phyloP scores from a whole-genome alignment of 768 basidiomycete species.

The Coprinopsis marcescibilis region DNA sequence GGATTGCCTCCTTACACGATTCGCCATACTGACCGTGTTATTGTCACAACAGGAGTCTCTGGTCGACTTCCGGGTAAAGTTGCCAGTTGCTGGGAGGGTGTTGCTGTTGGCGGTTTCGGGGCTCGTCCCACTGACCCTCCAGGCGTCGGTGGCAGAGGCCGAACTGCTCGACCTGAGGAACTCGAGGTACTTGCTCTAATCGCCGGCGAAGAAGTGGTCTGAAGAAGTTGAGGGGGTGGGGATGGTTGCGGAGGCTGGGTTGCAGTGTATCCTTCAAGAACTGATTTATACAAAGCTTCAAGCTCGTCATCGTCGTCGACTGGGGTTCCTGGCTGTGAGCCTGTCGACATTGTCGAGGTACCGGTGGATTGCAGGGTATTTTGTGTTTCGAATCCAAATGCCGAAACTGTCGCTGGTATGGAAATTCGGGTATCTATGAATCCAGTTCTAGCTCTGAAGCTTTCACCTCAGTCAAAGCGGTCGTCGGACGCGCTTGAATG shows the following conservation, averaged over 20 bases:
- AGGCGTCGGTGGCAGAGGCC: constrained; percentile 10
- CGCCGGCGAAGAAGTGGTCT: too few relatives aligned
- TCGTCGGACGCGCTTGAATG: too few relatives aligned
- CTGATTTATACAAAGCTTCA: constrained; percentile 6
- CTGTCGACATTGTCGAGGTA: too few relatives aligned
- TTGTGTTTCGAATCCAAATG: too few relatives aligned
- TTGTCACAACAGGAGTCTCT: neutral
- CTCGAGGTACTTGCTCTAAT: neutral
- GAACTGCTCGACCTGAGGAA: constrained; percentile 1
- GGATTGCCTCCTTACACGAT: neutral
- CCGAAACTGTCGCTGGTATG: too few relatives aligned
- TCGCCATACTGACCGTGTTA: neutral
- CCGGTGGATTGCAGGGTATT: too few relatives aligned
- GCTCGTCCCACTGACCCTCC: neutral
- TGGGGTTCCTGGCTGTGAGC: neutral
- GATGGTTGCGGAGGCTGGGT: constrained; percentile 1
- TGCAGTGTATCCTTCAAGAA: constrained; percentile 4
- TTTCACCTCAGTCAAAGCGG: too few relatives aligned
- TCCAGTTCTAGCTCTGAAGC: too few relatives aligned
- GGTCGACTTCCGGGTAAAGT: constrained; percentile 4
- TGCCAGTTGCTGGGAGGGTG: neutral
- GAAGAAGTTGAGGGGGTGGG: too few relatives aligned
- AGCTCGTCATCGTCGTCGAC: constrained; percentile 7
- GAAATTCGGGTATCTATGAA: too few relatives aligned
- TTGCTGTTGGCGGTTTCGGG: constrained; percentile 5